Percentiles rank a stretch among this genome's conserved stretches.
Evolutionary conservation across 176 grass and related monocot species (phyloP).

Genomic region (Triticum urartu): DNA sequence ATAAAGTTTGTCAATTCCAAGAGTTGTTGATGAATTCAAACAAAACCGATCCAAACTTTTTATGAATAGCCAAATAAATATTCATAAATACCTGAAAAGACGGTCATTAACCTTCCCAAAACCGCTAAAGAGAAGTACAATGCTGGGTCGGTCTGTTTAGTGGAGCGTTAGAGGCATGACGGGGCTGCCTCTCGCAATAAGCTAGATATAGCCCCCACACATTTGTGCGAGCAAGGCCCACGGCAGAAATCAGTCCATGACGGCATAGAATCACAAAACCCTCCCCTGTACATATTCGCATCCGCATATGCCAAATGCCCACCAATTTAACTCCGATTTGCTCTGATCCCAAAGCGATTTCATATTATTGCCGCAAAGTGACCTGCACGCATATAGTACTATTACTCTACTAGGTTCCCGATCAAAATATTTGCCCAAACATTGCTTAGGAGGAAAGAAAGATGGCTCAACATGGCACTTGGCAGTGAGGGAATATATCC

Average conservation of each 20-base stretch:
- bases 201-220: too few species aligned
- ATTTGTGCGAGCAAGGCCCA: neutral
- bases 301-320: neutral
- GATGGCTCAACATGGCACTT: constrained; percentile 33
- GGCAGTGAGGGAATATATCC: constrained; percentile 57
- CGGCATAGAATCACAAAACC: neutral
- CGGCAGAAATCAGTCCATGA: too few species aligned
- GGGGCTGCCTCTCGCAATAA: too few species aligned
- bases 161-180: too few species aligned
- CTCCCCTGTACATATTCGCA: neutral
- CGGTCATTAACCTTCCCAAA: too few species aligned
- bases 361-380: neutral
- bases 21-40: too few species aligned
- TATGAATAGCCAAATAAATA: too few species aligned
- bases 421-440: neutral
- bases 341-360: neutral
- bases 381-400: neutral
- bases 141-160: too few species aligned
- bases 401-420: neutral
- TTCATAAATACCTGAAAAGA: too few species aligned
- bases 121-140: too few species aligned
- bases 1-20: too few species aligned
- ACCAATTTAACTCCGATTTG: neutral
- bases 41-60: too few species aligned
- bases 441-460: constrained; percentile 31